Conservation (phyloP, 257 asterid genomes). For the Solanum stenotomum region DNA sequence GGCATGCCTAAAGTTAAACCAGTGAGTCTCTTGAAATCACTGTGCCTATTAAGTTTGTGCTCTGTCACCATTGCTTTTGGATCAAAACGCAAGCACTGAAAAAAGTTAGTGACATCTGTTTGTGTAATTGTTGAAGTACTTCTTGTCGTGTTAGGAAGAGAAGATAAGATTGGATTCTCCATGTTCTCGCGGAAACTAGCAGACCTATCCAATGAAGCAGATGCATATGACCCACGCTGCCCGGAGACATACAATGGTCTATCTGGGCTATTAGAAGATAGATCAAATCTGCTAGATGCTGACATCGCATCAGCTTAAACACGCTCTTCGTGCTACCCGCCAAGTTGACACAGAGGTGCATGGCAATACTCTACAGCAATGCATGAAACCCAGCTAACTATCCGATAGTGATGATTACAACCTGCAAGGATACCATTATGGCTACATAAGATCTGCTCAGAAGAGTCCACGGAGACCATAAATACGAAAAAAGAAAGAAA, state of each 20-base stretch:
- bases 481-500: neutral
- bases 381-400: constrained; percentile 45
- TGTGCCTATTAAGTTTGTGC: constrained; percentile 59
- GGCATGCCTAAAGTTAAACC: constrained; percentile 73
- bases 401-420: constrained; percentile 24
- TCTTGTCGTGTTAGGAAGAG: constrained; percentile 71
- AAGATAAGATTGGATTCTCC: constrained; percentile 66
- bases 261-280: constrained; percentile 82
- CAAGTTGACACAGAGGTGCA: constrained; percentile 65
- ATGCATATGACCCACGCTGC: constrained; percentile 61
- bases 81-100: constrained; percentile 83
- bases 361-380: constrained; percentile 45
- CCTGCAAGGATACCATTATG: constrained; percentile 22
- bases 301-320: constrained; percentile 75
- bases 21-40: constrained; percentile 72
- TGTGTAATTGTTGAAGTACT: constrained; percentile 57
- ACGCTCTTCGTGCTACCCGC: constrained; percentile 37
- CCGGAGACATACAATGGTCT: constrained; percentile 63
- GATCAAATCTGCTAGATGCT: constrained; percentile 79
- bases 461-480: neutral
- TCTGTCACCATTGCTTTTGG: constrained; percentile 73
- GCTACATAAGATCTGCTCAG: neutral
- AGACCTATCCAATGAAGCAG: constrained; percentile 71
- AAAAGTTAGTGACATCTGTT: constrained; percentile 66
- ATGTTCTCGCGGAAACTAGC: constrained; percentile 22